Conservation (phyloP, 2,329 filamentous ascomycete species). For the Blastomyces parvus region DNA sequence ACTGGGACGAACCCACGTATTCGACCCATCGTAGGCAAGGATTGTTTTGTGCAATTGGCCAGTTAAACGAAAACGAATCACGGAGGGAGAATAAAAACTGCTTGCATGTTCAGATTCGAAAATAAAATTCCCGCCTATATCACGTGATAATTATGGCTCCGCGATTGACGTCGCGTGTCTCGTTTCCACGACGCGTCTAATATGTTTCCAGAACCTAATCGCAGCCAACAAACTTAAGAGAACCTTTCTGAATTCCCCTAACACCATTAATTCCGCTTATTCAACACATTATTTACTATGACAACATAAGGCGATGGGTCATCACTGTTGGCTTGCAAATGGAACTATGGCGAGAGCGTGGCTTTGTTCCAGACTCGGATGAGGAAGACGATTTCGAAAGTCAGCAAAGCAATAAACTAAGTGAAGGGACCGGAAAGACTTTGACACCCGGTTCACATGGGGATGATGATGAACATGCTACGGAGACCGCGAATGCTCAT, state of each 20-base stretch:
- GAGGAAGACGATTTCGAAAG: constrained; percentile 36
- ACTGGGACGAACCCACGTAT: constrained; percentile 30
- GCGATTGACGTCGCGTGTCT: background rate
- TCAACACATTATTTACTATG: background rate
- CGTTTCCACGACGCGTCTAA: background rate
- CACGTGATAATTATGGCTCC: background rate
- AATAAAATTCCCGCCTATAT: no score
- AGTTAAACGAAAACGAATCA: no score
- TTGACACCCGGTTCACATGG: constrained; percentile 5
- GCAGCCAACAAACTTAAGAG: background rate
- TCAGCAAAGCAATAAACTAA: constrained; percentile 17
- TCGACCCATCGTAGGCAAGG: constrained; percentile 24
- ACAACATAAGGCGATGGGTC: constrained; percentile 22
- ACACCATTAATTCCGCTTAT: background rate
- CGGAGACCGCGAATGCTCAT: background rate
- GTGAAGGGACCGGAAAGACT: background rate
- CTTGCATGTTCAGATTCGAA: no score
- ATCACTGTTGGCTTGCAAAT: constrained; percentile 24
- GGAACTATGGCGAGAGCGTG: constrained; percentile 43
- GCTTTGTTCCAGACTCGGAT: constrained; percentile 45
- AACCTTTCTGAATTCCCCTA: background rate
- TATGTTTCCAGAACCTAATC: background rate
- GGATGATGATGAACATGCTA: background rate
- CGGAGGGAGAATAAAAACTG: no score
- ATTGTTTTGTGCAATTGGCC: background rate